A percentile compares a stretch with the other conserved stretches of the same genome.
phyloP scores from a whole-genome alignment of 768 basidiomycete genomes.

The Boletus pseudo-olivaceus region DNA sequence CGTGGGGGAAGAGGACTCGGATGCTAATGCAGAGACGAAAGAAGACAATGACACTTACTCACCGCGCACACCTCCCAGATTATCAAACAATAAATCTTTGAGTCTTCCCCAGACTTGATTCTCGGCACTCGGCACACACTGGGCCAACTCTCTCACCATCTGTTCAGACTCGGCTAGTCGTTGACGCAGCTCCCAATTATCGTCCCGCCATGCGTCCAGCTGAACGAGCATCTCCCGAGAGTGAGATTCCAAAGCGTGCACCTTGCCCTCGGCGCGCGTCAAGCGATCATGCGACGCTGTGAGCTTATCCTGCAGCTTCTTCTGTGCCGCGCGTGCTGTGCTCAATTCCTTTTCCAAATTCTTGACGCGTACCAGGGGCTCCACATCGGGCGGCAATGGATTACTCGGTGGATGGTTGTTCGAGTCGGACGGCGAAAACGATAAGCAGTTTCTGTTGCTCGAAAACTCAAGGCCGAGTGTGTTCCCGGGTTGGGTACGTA shows the following conservation, averaged over 20 bases:
- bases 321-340: constrained; percentile 10
- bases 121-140: constrained; percentile 15
- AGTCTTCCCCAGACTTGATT: constrained; percentile 26
- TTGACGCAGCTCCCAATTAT: constrained; percentile 22
- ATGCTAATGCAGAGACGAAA: constrained; percentile 5
- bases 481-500: constrained; percentile 14
- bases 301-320: constrained; percentile 20
- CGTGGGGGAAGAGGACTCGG: not conserved
- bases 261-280: constrained; percentile 12
- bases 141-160: constrained; percentile 15
- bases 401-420: not conserved
- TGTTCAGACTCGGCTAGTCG: constrained; percentile 23
- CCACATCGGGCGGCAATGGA: not conserved
- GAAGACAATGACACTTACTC: constrained; percentile 13
- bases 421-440: not conserved
- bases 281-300: constrained; percentile 13
- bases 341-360: constrained; percentile 26
- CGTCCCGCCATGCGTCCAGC: constrained; percentile 19
- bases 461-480: constrained; percentile 28
- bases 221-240: constrained; percentile 17
- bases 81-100: constrained; percentile 30
- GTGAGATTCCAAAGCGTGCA: constrained; percentile 19
- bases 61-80: constrained; percentile 17
- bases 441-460: not conserved
- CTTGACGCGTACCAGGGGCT: constrained; percentile 12